Evolutionary conservation across 805 yeast species (phyloP), one percentile per base, ranked within the genome.

Genomic region (Yamadazyma nakazawae): DNA sequence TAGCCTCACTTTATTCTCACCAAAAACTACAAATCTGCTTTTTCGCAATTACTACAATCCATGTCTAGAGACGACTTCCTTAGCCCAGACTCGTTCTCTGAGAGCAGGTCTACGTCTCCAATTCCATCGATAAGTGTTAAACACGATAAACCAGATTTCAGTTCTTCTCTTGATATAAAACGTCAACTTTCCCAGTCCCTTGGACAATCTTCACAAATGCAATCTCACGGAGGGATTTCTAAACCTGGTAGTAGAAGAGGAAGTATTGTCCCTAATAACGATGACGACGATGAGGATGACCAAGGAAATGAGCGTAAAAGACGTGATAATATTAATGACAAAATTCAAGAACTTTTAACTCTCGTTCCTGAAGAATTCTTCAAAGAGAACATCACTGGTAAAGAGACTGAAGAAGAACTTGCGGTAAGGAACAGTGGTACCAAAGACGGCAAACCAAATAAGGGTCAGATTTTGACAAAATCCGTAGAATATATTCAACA

Each of bases 381-480:
- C 40, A 44, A 40, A 12, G 51, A 43, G 14, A 47, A 35, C 21
- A 47, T 40, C 32, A 53, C 51, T 25, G 52, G 48, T 16, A 52
- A 53, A 24, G 66, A 62, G 6, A 62, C 58, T 10, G 58, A 54
- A 12, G 48, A 43, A 21, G 66, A 66, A n/a, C 58, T 63, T 2
- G 64, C 66, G 0, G 53, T 61, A 40, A 63, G 59, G 45, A 64
- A 60, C 40, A 57, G 68, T 5, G 92, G 92, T 0, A 85, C 92
- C 0, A 85, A 83, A 52, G 92, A 85, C 56, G 94, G 92, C 2
- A 85, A 84, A 54, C 95, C 95, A 0, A 86, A 85, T 58, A 87
- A 87, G 64, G 95, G 95, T 1, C 92, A 85, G 60, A 85, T 87
- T 2, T 67, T 87, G 48, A 78, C 88, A 8, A 85, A 84, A 57